Evolutionary conservation across 495 filamentous ascomycete species (phyloP).

Genomic region (Hyaloscypha hepaticicola): DNA sequence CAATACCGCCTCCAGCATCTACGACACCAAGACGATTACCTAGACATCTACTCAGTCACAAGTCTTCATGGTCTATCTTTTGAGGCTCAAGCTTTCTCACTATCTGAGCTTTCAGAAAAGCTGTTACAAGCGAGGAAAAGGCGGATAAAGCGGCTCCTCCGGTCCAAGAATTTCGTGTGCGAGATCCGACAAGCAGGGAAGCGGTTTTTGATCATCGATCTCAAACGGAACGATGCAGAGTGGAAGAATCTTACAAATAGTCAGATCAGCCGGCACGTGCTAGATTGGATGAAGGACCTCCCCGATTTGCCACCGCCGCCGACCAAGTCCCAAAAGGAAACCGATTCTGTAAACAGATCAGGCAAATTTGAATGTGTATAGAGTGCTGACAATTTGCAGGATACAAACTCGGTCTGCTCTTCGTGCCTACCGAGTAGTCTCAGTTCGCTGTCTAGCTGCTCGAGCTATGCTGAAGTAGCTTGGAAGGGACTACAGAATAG

Average conservation of each 20-base stretch:
- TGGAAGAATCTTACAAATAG: slow-evolving; percentile 8
- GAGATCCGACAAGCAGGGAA: slow-evolving; percentile 7
- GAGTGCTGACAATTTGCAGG: slow-evolving; percentile 1
- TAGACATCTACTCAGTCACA: slow-evolving; percentile 5
- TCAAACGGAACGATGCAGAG: slow-evolving; percentile 2
- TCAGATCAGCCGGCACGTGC: neutral
- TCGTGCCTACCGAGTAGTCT: neutral
- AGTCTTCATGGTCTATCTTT: slow-evolving; percentile 1
- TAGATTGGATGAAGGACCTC: neutral
- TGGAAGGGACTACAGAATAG: neutral
- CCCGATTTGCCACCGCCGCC: neutral
- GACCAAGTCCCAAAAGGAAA: neutral
- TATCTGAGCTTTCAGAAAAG: neutral
- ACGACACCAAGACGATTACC: neutral
- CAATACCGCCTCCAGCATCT: slow-evolving; percentile 4
- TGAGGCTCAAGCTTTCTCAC: slow-evolving; percentile 8
- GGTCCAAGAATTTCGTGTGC: slow-evolving; percentile 2
- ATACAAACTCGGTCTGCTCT: neutral
- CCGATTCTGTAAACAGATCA: neutral
- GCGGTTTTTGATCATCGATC: slow-evolving; percentile 3
- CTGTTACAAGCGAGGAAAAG: slow-evolving; percentile 4
- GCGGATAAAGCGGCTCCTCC: slow-evolving; percentile 2
- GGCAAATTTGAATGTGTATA: neutral
- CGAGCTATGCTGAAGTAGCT: slow-evolving; percentile 9
- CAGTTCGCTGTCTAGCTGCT: neutral